These are phyloP conservation scores for Elongisporangium prolatum DNA, from an alignment of 352 stramenopile genomes.

Conservation along the genomic window DNA sequence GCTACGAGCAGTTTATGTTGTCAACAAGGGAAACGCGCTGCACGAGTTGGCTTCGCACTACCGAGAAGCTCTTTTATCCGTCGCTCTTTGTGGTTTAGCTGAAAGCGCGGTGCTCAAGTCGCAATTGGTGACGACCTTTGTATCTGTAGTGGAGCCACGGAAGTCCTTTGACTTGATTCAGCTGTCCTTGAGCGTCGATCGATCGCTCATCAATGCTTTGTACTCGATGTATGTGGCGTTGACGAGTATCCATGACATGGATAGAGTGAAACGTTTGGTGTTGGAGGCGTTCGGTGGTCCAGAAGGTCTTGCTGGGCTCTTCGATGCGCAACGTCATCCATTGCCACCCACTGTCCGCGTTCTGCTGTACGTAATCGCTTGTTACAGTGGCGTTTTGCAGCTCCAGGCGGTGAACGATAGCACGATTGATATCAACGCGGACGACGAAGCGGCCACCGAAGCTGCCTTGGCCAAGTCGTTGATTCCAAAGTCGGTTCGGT, in stretches of 20 bases:
- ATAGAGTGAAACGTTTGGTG: constrained; percentile 42
- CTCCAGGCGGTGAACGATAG: constrained; percentile 29
- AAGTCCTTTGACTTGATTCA: constrained; percentile 51
- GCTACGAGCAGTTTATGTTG: constrained; percentile 28
- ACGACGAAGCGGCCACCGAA: constrained; percentile 73
- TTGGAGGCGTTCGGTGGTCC: constrained; percentile 60
- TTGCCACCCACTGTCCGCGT: constrained; percentile 43
- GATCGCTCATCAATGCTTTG: constrained; percentile 31
- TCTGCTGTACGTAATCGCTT: constrained; percentile 58
- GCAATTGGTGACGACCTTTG: constrained; percentile 49
- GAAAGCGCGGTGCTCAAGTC: constrained; percentile 52
- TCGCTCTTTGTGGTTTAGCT: constrained; percentile 43
- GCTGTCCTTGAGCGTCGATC: constrained; percentile 43
- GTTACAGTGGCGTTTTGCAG: constrained; percentile 40
- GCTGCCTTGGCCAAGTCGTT: constrained; percentile 52
- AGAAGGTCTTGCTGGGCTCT: constrained; percentile 50
- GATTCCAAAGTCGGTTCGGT: constrained; percentile 60
- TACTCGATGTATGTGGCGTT: constrained; percentile 37
- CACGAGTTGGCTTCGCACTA: constrained; percentile 48
- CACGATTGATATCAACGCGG: constrained; percentile 71
- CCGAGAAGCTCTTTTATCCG: constrained; percentile 61
- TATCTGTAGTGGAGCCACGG: constrained; percentile 26
- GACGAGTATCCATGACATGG: constrained; percentile 32
- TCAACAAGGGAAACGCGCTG: constrained; percentile 31
- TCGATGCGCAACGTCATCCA: constrained; percentile 49